These are phyloP conservation scores for Yamadazyma atlantica DNA, from an alignment of 1,139 yeast genomes.

Conservation along the genomic window DNA sequence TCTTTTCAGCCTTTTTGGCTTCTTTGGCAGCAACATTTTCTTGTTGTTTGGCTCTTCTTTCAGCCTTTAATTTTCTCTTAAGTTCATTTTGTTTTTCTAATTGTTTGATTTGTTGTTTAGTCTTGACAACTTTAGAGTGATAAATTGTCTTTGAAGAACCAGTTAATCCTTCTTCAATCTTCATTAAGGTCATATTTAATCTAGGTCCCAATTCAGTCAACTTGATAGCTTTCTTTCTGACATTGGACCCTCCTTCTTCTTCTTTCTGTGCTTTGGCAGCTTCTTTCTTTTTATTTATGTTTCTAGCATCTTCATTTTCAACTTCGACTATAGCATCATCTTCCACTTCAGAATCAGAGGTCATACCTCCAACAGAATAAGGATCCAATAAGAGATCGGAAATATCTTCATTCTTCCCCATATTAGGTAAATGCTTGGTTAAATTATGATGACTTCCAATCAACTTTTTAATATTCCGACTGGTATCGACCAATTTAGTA, in stretches of 20 bases:
- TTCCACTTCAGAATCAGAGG: constrained; percentile 92
- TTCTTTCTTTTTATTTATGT: constrained; percentile 23
- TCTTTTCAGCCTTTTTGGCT: constrained; percentile 70
- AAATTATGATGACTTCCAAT: constrained; percentile 61
- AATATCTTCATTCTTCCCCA: constrained; percentile 68
- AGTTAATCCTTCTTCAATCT: constrained; percentile 87
- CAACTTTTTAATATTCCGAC: constrained; percentile 75
- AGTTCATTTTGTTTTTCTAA: constrained; percentile 69
- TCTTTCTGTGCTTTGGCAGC: constrained; percentile 17
- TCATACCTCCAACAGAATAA: constrained; percentile 72
- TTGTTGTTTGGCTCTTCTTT: constrained; percentile 76
- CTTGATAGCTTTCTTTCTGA: constrained; percentile 83
- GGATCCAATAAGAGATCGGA: constrained; percentile 85
- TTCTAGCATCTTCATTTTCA: constrained; percentile 30
- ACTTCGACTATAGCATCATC: constrained; percentile 87
- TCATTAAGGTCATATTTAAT: constrained; percentile 68
- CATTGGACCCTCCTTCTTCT: constrained; percentile 26
- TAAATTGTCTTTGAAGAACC: constrained; percentile 78
- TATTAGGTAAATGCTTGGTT: constrained; percentile 72
- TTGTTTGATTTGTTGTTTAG: constrained; percentile 55
- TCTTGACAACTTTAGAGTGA: constrained; percentile 68
- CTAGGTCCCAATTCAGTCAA: constrained; percentile 95
- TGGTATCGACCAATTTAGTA: constrained; percentile 83
- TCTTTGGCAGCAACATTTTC: constrained; percentile 77
- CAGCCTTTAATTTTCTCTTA: constrained; percentile 60